Conservation (phyloP, 2,329 filamentous ascomycete genomes). For the Penicillium sp. region DNA sequence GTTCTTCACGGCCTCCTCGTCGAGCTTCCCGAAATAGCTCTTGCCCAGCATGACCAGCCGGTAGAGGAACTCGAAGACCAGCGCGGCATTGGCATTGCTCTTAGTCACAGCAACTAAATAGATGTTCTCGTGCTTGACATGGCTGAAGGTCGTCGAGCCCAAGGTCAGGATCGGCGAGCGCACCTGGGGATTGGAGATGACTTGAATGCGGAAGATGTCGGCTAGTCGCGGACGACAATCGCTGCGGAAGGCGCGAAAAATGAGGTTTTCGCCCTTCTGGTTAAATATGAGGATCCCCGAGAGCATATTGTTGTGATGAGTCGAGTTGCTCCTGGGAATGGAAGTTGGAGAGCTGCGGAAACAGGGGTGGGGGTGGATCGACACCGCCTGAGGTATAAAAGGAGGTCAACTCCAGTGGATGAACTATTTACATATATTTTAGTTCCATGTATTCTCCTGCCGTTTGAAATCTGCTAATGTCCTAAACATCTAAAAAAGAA, state of each 20-base stretch:
- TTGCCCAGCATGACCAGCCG: constrained; percentile 83
- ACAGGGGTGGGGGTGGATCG: constrained; percentile 17
- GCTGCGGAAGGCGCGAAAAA: constrained; percentile 97
- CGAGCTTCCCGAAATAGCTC: constrained; percentile 98
- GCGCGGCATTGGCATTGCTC: constrained; percentile 96
- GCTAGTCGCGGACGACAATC: constrained; percentile 96
- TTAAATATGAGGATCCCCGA: constrained; percentile 98
- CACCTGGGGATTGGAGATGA: constrained; percentile 97
- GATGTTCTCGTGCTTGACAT: constrained; percentile 99
- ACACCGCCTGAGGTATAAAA: constrained; percentile 19
- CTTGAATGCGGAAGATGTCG: constrained; percentile 98
- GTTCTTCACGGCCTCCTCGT: constrained; percentile 99
- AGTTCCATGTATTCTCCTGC: too few species aligned
- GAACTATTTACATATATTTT: too few species aligned
- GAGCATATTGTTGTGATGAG: constrained; percentile 64
- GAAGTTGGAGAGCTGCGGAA: constrained; percentile 14
- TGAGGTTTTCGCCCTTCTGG: constrained; percentile 99
- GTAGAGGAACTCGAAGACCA: constrained; percentile 98
- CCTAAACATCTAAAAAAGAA: too few species aligned
- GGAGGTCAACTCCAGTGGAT: neutral
- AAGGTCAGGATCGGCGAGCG: constrained; percentile 96
- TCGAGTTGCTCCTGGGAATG: constrained; percentile 9
- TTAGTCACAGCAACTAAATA: constrained; percentile 97
- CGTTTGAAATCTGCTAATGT: too few species aligned
- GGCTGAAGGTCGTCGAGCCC: constrained; percentile 96